Evolutionary conservation across 2,329 filamentous ascomycete species (phyloP).

Genomic region (Fusarium brachygibbosum): DNA sequence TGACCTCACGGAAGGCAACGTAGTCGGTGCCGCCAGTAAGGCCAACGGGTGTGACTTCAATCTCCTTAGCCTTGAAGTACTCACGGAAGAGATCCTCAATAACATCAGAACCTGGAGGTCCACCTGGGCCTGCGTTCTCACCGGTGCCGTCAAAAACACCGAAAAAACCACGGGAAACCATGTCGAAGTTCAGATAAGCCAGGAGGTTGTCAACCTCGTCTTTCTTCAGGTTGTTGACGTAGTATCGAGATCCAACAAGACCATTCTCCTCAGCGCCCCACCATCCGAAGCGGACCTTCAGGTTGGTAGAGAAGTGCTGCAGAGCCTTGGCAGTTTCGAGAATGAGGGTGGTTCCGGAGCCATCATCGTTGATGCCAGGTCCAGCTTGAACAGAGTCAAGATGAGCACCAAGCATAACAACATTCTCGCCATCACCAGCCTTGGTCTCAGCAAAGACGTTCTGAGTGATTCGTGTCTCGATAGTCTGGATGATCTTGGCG

Average conservation of each 20-base stretch:
- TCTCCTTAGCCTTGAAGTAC: constrained; percentile 51
- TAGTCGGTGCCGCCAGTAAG: constrained; percentile 69
- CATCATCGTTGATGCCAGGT: constrained; percentile 63
- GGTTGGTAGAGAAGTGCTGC: constrained; percentile 53
- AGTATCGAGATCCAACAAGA: constrained; percentile 54
- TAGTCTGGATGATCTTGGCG: constrained; percentile 53
- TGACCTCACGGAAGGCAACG: constrained; percentile 68
- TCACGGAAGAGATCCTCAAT: constrained; percentile 54
- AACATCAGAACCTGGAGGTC: constrained; percentile 51
- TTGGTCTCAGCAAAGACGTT: constrained; percentile 63
- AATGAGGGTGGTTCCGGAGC: constrained; percentile 58
- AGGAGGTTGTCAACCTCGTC: constrained; percentile 54
- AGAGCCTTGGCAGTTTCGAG: constrained; percentile 59
- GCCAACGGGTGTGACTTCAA: constrained; percentile 48
- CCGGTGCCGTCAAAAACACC: constrained; percentile 55
- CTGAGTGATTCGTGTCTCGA: constrained; percentile 58
- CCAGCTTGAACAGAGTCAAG: constrained; percentile 60
- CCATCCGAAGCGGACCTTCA: constrained; percentile 59
- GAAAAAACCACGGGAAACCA: constrained; percentile 55
- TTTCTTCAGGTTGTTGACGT: constrained; percentile 54
- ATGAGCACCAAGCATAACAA: constrained; percentile 60
- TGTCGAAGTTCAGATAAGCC: constrained; percentile 59
- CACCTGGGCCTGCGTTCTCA: constrained; percentile 55
- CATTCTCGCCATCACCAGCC: constrained; percentile 58
- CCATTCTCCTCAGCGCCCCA: constrained; percentile 63